Percentiles rank a stretch among this genome's conserved stretches.
Conservation (phyloP, 2,329 filamentous ascomycete genomes). For the Colletotrichum theobromicola region DNA sequence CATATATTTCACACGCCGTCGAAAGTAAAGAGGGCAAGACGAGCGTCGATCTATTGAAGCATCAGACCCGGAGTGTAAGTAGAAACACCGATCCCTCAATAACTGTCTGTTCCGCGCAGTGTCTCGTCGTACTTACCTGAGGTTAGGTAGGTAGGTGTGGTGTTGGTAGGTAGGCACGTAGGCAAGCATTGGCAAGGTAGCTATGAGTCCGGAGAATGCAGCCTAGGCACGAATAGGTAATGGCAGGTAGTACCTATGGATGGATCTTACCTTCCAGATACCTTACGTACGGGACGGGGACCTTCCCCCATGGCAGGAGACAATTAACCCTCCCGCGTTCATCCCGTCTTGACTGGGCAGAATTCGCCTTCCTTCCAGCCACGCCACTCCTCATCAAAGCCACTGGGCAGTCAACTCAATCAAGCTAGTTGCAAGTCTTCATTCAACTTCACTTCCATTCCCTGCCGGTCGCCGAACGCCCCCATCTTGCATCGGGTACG, state of each 20-base stretch:
- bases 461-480: background rate
- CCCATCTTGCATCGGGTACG: background rate
- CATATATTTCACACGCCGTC: background rate
- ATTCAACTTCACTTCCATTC: background rate
- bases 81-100: background rate
- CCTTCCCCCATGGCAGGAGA: background rate
- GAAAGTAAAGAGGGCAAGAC: background rate
- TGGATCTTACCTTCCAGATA: background rate
- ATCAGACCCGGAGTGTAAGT: background rate
- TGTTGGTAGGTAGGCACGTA: background rate
- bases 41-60: background rate
- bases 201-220: background rate
- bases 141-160: background rate
- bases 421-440: background rate
- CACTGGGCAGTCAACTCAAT: background rate
- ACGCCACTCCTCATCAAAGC: background rate
- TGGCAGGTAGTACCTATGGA: background rate
- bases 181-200: no score
- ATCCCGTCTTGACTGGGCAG: background rate
- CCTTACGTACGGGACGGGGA: background rate
- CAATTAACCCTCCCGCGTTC: background rate
- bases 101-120: background rate
- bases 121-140: background rate
- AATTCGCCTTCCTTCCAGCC: background rate
- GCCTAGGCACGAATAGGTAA: background rate